Evolutionary conservation across 2,329 filamentous ascomycete genomes (phyloP), one percentile per base, ranked within the genome.

Genomic region (Pseudofabraea citricarpa): DNA sequence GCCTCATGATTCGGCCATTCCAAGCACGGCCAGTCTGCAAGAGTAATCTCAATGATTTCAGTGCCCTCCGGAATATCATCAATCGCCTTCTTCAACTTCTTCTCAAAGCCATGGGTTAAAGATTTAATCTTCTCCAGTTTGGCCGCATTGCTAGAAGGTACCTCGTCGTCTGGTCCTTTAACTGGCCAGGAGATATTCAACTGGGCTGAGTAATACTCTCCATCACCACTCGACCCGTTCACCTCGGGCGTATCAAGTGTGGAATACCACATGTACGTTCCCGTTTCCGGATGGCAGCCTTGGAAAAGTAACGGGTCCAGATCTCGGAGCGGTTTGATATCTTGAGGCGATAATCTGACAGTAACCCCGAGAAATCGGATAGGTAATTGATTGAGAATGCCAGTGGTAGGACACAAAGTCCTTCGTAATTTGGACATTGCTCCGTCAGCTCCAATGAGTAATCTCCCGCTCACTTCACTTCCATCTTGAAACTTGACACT

Each of bases 271-370:
- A 76, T 55, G 53, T 73, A 80, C 0, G 67, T 66, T 32, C 74
- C 66, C 4, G 74, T 72, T 20, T 64, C 58, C 0, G 76, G 74
- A 27, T 77, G 68, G 1, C 69, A 67, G 0, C 75, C 75, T 40
- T 79, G 75, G 16, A 79, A 65, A 39, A 79, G 75, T 32, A 71
- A 75, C 0, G 75, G 70, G 41, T 81, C 76, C 0, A 78, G 64
- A 2, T 60, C 60, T 5, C 64, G 62, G 3, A 77, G 62, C 0
- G 67, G 65, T 1, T 59, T 56, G 15, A 73, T 64, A 29, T 74
- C 58, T 13, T 66, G 61, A 0, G 64, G 56, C 0, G 66, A 61
- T 24, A 73, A 66, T 0, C 65, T 51, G 6, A 71, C 52, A 32
- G 67, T 72, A 8, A 68, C 62, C 2, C 76, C 75, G 2, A 78